Conservation (phyloP, 1,139 yeast species). For the Magnusiomyces suaveolens region DNA sequence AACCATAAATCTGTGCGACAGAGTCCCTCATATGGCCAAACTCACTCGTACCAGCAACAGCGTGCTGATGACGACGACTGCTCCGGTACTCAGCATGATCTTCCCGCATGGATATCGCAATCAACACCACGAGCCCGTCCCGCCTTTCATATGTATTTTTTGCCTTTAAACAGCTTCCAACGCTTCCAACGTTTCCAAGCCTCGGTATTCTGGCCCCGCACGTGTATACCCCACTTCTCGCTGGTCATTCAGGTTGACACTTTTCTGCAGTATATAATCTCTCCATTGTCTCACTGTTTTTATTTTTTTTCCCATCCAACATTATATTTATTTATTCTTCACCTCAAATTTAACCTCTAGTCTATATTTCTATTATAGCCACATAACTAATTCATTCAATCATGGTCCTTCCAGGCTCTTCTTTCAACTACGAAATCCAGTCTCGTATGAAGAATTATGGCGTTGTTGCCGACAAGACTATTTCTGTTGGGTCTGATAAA, state of each 20-base stretch:
- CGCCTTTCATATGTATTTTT: no score
- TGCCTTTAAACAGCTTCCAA: no score
- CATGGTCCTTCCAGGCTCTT: constrained; percentile 10
- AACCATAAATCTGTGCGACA: background rate
- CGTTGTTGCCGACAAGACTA: constrained; percentile 6
- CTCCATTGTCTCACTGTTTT: background rate
- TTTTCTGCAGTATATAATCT: background rate
- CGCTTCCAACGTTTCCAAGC: background rate
- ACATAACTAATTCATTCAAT: background rate
- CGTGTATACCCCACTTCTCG: background rate
- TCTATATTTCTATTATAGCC: background rate
- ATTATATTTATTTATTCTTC: background rate
- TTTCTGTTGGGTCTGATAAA: constrained; percentile 3
- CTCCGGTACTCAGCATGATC: no score
- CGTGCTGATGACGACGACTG: background rate
- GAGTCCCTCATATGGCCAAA: background rate
- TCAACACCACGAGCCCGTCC: no score
- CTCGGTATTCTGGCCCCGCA: background rate
- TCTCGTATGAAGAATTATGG: constrained; percentile 12
- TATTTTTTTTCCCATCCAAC: background rate
- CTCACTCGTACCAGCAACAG: background rate
- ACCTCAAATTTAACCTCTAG: no score
- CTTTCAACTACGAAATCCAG: constrained; percentile 13
- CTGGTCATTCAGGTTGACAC: background rate
- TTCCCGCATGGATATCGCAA: no score